Percentiles rank a stretch among this genome's conserved stretches.
Conservation (phyloP, 2,329 filamentous ascomycete species). For the Pseudogymnoascus sp. region DNA sequence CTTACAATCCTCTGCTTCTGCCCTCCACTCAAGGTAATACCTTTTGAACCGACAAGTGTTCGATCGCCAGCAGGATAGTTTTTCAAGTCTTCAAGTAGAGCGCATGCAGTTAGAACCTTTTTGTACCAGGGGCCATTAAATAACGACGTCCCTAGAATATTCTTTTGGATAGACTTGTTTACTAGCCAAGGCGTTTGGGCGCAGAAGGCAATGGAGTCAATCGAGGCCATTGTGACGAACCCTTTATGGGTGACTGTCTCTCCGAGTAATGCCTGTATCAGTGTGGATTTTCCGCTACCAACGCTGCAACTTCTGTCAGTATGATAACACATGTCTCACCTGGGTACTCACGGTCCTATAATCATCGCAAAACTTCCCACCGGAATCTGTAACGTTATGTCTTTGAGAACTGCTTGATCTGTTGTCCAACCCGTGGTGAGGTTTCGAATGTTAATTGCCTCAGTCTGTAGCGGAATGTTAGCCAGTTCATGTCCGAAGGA, state of each 20-base stretch:
- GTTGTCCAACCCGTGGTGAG: constrained; percentile 11
- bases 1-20: constrained; percentile 23
- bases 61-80: constrained; percentile 24
- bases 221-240: constrained; percentile 12
- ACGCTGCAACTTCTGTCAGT: constrained; percentile 14
- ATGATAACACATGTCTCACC: neutral
- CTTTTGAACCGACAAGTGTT: constrained; percentile 25
- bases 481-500: neutral
- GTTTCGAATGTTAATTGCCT: neutral
- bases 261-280: constrained; percentile 25
- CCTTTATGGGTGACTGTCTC: constrained; percentile 17
- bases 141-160: constrained; percentile 30
- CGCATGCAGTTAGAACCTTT: constrained; percentile 22
- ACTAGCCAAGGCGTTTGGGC: constrained; percentile 38
- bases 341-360: constrained; percentile 21
- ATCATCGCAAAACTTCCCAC: constrained; percentile 19
- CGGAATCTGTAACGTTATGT: constrained; percentile 16
- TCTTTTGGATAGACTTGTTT: constrained; percentile 34
- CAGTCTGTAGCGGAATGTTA: neutral
- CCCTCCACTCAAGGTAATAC: constrained; percentile 27
- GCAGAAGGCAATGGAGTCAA: constrained; percentile 32
- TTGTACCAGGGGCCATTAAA: constrained; percentile 25
- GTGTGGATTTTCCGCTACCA: constrained; percentile 26
- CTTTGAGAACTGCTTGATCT: constrained; percentile 11
- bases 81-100: constrained; percentile 20